Evolutionary conservation across 352 stramenopile genomes (phyloP).

Genomic region (Globisporangium rhizosaccharum): DNA sequence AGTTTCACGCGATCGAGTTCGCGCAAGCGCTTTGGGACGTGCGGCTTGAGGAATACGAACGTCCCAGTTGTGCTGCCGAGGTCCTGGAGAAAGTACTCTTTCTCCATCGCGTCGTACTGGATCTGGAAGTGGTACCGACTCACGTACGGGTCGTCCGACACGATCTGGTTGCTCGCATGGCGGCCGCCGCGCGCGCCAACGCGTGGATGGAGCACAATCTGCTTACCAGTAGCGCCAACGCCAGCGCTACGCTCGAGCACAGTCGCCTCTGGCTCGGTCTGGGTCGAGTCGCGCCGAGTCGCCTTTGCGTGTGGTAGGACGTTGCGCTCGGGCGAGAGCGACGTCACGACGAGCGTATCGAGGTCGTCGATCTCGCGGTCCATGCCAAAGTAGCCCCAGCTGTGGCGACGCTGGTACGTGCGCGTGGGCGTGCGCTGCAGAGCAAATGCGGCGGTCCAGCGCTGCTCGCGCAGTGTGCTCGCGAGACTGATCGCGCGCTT

Average conservation of each 20-base stretch:
- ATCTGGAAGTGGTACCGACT: conserved; percentile 81
- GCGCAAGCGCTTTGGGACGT: conserved; percentile 61
- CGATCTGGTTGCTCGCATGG: conserved; percentile 80
- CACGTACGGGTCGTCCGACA: conserved; percentile 82
- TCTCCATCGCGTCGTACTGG: conserved; percentile 74
- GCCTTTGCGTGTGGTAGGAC: conserved; percentile 7
- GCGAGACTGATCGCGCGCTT: conserved; percentile 17
- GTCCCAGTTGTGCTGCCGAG: conserved; percentile 76
- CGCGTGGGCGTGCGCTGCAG: conserved; percentile 12
- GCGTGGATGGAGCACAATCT: conserved; percentile 59
- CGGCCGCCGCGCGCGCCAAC: conserved; percentile 61
- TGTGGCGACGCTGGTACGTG: conserved; percentile 16
- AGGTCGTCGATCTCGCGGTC: conserved; percentile 63
- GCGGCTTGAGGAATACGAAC: conserved; percentile 72
- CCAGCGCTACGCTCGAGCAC: background rate
- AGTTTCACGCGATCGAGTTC: conserved; percentile 71
- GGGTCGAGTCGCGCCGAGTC: conserved; percentile 6
- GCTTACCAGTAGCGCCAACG: conserved; percentile 16
- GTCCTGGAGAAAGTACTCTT: conserved; percentile 81
- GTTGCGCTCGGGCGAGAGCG: conserved; percentile 50
- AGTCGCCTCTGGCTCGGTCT: conserved; percentile 1
- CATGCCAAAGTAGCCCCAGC: conserved; percentile 15
- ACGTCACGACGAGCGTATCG: conserved; percentile 68
- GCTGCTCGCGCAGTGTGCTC: conserved; percentile 18
- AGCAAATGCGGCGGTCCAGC: background rate